These are phyloP conservation scores for Pestalotiopsis sp. DNA, from an alignment of 2,329 filamentous ascomycete genomes.

Conservation along the genomic window DNA sequence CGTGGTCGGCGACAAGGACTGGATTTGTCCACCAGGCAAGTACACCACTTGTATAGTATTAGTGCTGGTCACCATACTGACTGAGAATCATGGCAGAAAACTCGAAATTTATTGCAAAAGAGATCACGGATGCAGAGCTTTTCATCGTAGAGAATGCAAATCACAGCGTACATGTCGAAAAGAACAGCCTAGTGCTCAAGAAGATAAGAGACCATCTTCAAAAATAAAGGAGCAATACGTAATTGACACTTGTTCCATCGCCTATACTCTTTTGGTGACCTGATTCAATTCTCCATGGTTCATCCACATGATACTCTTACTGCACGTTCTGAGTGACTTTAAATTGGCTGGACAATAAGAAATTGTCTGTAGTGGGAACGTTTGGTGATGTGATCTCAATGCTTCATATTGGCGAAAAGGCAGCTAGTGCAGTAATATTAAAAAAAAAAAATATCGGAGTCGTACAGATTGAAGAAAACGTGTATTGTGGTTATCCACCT, in stretches of 20 bases:
- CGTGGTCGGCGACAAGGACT: conserved; percentile 39
- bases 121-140: conserved; percentile 29
- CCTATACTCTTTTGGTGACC: too few species aligned
- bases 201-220: conserved; percentile 24
- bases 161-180: conserved; percentile 38
- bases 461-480: neutral
- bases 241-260: neutral
- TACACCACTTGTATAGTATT: neutral
- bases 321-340: too few species aligned
- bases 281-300: too few species aligned
- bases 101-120: conserved; percentile 31
- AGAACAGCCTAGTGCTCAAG: conserved; percentile 30
- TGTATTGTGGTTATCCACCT: neutral
- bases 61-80: neutral
- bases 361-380: too few species aligned
- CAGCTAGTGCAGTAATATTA: too few species aligned
- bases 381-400: too few species aligned
- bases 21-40: conserved; percentile 40
- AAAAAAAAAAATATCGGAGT: neutral
- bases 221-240: neutral
- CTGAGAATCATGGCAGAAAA: conserved; percentile 23
- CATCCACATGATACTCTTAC: too few species aligned
- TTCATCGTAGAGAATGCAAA: conserved; percentile 34
- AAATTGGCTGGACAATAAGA: too few species aligned
- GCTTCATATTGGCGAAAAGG: too few species aligned